Base-by-base conservation (phyloP, 768 basidiomycete genomes). In the Trametes coccinea region DNA sequence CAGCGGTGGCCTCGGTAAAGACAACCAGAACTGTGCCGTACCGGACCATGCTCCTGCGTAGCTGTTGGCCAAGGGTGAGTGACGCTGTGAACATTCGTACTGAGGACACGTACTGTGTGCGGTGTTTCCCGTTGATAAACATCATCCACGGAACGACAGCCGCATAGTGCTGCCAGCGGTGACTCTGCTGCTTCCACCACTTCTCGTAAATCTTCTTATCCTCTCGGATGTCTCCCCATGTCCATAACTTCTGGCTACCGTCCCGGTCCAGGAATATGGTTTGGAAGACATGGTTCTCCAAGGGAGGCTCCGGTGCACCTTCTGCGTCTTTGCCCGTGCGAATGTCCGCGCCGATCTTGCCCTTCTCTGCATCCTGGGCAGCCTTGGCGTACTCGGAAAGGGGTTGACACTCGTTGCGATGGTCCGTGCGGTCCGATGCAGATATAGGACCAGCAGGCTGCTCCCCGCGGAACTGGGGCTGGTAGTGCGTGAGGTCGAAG, bases 181-280 rank as follows among this genome's bases (percentile, higher is more conserved):
- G 79, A 53, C 78, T 78, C 67, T 80, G 80, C 67, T 82, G 81
- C 67, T 82, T 82, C 81, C 80, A 82, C 80, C 78, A 80, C 67
- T 80, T 80, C 69, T 80, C 74, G 66, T 72, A 51, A 31, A 82
- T 78, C 37, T 76, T 67, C 65, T 76, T 73, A 17, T 77, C 71
- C 39, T 69, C 67, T 13, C 71, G 60, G 53, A 82, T 80, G 43
- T 78, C 78, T 33, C 67, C 70, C 64, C 74, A 74, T 5, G 78
- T 79, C 80, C 80, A 82, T 39, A 78, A 68, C 16, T 73, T 52
- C 44, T 72, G 66, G 17, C 75, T 78, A 9, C 75, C 75, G 33
- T 77, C 76, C 39, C 73, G 73, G 62, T 82, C 77, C 10, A 81
- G 74, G 64, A 82, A 82, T 58, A 82, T 80, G 2, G 81, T 81